phyloP scores from a whole-genome alignment of 1,284 basidiomycete species.

The Puccinia hordei region DNA sequence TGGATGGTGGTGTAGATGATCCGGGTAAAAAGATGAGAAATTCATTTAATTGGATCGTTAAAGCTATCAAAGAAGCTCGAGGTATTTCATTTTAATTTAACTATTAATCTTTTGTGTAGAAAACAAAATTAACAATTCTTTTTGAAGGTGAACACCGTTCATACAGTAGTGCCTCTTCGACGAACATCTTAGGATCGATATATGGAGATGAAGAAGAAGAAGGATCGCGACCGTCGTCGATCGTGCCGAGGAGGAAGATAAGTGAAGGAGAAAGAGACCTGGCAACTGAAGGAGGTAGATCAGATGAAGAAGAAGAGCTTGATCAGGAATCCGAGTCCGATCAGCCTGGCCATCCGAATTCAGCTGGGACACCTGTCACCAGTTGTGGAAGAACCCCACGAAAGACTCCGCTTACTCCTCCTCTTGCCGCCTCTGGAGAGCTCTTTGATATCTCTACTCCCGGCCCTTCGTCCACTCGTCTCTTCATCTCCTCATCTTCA shows the following conservation, averaged over 20 bases:
- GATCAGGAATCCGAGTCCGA: too few relatives aligned
- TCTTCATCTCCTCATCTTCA: background rate
- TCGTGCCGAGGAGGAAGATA: background rate
- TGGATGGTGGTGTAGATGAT: conserved; percentile 57
- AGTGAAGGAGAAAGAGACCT: background rate
- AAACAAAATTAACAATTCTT: background rate
- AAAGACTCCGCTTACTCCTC: background rate
- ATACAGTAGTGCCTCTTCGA: conserved; percentile 47
- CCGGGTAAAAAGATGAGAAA: conserved; percentile 55
- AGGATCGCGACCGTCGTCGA: background rate
- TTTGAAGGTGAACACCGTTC: conserved; percentile 36
- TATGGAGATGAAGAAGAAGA: background rate
- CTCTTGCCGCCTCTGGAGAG: background rate
- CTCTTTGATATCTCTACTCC: background rate
- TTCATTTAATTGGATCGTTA: conserved; percentile 56
- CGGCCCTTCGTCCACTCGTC: background rate
- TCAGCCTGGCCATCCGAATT: background rate
- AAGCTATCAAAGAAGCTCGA: conserved; percentile 55
- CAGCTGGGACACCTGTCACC: too few relatives aligned
- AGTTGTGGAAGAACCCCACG: background rate
- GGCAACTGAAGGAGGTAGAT: background rate
- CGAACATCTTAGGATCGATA: conserved; percentile 23
- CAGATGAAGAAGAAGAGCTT: too few relatives aligned
- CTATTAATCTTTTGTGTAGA: background rate
- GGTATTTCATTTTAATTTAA: conserved; percentile 52